phyloP scores from a whole-genome alignment of 2,329 filamentous ascomycete genomes.

The Talaromyces atroroseus region DNA sequence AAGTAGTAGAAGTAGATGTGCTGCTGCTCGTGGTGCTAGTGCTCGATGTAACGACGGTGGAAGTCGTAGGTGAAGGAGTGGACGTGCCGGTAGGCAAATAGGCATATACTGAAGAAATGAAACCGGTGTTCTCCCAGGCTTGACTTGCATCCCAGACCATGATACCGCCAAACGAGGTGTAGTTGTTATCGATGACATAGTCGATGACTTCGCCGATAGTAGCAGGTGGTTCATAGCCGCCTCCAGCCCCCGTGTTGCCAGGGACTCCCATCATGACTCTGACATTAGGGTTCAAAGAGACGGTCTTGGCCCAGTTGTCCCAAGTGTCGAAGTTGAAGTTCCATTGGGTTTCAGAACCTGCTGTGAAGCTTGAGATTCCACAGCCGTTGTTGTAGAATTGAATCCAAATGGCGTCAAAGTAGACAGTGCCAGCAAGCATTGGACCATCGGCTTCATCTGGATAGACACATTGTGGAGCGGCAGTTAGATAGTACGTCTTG shows the following conservation, averaged over 20 bases:
- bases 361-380: conserved; percentile 50
- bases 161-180: conserved; percentile 57
- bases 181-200: conserved; percentile 47
- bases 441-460: conserved; percentile 56
- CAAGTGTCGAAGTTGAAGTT: conserved; percentile 60
- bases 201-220: conserved; percentile 47
- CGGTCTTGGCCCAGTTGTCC: conserved; percentile 59
- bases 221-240: conserved; percentile 49
- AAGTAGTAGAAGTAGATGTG: not conserved
- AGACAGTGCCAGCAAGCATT: conserved; percentile 50
- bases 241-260: conserved; percentile 48
- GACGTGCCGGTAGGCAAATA: conserved; percentile 1
- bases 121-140: conserved; percentile 53
- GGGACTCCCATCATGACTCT: conserved; percentile 59
- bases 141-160: conserved; percentile 67
- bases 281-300: conserved; percentile 53
- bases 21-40: not conserved
- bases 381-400: conserved; percentile 69
- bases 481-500: conserved; percentile 56
- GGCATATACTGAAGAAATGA: conserved; percentile 22
- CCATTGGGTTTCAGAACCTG: conserved; percentile 41
- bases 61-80: not conserved
- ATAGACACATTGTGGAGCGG: conserved; percentile 63
- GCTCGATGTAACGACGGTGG: no score
- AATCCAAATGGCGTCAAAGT: conserved; percentile 57